Conservation (phyloP, 306 rosid genomes). For the Prunus mume region DNA sequence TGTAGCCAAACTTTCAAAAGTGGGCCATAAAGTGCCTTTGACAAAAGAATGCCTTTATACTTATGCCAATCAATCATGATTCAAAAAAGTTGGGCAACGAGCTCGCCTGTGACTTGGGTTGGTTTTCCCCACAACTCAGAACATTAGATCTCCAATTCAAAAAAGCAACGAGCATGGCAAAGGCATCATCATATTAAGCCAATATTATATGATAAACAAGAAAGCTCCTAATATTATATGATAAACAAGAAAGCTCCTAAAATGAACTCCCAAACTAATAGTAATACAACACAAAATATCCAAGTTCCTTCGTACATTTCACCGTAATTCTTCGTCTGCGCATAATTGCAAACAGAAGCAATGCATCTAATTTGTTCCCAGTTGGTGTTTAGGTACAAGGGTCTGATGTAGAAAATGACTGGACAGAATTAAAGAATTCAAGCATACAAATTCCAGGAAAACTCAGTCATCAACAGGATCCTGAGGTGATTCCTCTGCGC, state of each 20-base stretch:
- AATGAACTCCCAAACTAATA: background rate
- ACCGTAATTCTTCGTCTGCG: background rate
- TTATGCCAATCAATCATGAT: too few relatives aligned
- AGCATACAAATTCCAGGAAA: background rate
- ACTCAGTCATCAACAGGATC: slow-evolving; percentile 93
- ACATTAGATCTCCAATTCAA: background rate
- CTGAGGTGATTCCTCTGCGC: slow-evolving; percentile 68
- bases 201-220: too few relatives aligned
- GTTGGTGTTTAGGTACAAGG: background rate
- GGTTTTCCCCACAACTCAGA: background rate
- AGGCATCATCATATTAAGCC: background rate
- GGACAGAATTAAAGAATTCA: background rate
- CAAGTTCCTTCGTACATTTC: background rate
- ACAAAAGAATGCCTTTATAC: too few relatives aligned
- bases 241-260: background rate
- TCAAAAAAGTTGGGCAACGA: too few relatives aligned
- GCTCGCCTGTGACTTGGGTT: too few relatives aligned
- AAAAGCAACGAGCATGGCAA: background rate
- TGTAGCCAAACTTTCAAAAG: too few relatives aligned
- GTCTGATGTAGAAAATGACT: slow-evolving; percentile 1
- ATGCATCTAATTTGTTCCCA: background rate
- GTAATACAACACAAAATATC: background rate
- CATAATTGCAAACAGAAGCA: background rate
- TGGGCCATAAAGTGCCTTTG: too few relatives aligned
- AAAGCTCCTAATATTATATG: background rate